A percentile compares a stretch with the other conserved stretches of the same genome.
These are phyloP conservation scores for Plantago major DNA, from an alignment of 257 asterid genomes.

Conservation along the genomic window DNA sequence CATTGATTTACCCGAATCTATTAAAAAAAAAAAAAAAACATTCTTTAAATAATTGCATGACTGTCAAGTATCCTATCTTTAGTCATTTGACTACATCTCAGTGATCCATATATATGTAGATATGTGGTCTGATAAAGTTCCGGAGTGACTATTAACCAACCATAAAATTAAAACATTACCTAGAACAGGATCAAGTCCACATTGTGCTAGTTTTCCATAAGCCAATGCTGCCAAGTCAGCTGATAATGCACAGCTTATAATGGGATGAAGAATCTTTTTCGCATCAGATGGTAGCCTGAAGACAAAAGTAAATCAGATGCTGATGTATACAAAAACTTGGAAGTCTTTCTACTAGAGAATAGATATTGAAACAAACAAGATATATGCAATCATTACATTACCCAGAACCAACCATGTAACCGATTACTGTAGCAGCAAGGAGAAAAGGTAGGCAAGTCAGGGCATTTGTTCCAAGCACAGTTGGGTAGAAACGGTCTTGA, in stretches of 20 bases:
- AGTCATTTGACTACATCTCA: no score
- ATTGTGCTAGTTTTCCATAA: slow-evolving; percentile 57
- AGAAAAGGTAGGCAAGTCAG: slow-evolving; percentile 89
- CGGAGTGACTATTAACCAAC: neutral
- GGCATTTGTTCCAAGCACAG: slow-evolving; percentile 78
- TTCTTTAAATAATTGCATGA: no score
- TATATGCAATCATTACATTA: slow-evolving; percentile 29
- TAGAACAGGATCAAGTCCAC: slow-evolving; percentile 74
- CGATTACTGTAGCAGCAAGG: slow-evolving; percentile 81
- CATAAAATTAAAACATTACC: slow-evolving; percentile 32
- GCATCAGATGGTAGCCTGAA: slow-evolving; percentile 72
- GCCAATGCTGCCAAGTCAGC: slow-evolving; percentile 87
- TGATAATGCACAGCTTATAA: slow-evolving; percentile 77
- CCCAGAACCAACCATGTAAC: slow-evolving; percentile 89
- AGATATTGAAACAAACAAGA: no score
- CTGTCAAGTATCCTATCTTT: no score
- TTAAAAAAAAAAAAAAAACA: no score
- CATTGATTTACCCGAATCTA: no score
- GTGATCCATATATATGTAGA: no score
- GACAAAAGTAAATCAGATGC: slow-evolving; percentile 14
- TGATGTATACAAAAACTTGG: neutral
- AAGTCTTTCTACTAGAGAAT: slow-evolving; percentile 1
- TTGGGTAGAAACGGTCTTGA: slow-evolving; percentile 64
- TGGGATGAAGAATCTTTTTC: slow-evolving; percentile 87
- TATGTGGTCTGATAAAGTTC: neutral